Conservation (phyloP, 2,329 filamentous ascomycete genomes). For the Fusarium sacchari region DNA sequence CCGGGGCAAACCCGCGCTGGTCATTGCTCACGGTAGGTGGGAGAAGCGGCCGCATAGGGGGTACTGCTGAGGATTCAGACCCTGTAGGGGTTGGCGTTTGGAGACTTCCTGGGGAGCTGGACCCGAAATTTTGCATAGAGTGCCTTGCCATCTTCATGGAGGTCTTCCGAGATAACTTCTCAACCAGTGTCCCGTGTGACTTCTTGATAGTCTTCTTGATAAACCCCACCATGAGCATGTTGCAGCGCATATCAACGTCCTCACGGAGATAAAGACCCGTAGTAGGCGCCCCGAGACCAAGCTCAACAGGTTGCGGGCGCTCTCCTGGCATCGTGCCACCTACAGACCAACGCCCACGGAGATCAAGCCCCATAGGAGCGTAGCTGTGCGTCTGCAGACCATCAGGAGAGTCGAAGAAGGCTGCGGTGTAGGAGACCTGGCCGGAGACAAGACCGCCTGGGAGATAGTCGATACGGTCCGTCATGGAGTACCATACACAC, state of each 20-base stretch:
- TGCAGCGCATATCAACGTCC: constrained; percentile 84
- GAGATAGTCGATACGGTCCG: constrained; percentile 79
- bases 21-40: constrained; percentile 18
- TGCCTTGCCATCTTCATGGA: constrained; percentile 25
- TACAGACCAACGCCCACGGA: constrained; percentile 81
- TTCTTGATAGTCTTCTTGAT: constrained; percentile 86
- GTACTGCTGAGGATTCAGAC: constrained; percentile 21
- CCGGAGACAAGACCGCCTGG: constrained; percentile 72
- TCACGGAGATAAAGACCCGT: constrained; percentile 84
- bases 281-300: constrained; percentile 72
- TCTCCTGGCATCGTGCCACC: constrained; percentile 78
- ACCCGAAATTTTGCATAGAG: constrained; percentile 28
- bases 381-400: constrained; percentile 87
- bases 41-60: constrained; percentile 26
- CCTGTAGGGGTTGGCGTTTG: constrained; percentile 28
- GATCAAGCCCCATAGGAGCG: constrained; percentile 82
- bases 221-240: constrained; percentile 77
- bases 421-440: constrained; percentile 80
- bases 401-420: constrained; percentile 77
- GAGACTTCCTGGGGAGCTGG: constrained; percentile 8
- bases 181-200: constrained; percentile 76
- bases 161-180: constrained; percentile 60
- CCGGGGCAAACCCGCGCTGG: constrained; percentile 14
- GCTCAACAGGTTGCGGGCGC: constrained; percentile 69
- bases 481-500: constrained; percentile 81